Conservation (phyloP, 2,329 filamentous ascomycete genomes). For the Calonectria ilicicola region DNA sequence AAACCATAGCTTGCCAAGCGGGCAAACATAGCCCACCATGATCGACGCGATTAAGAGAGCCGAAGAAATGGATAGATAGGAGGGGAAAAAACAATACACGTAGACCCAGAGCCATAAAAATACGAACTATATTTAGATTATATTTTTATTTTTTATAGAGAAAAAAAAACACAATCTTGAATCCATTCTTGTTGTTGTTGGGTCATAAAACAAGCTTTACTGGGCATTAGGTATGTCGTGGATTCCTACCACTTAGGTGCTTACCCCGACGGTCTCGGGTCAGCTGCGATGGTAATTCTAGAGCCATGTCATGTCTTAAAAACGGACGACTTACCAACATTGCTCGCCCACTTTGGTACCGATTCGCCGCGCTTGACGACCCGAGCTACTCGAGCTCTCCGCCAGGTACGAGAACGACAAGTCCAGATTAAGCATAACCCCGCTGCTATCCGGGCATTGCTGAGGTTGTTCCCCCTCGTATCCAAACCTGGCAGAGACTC, state of each 20-base stretch:
- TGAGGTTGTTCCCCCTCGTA: slow-evolving; percentile 14
- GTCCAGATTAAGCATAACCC: slow-evolving; percentile 23
- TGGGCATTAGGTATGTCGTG: not conserved
- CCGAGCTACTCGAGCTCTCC: not conserved
- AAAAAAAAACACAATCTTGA: not conserved
- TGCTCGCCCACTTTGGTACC: not conserved
- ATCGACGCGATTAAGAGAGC: not conserved
- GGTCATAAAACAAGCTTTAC: not conserved
- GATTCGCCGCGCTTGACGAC: slow-evolving; percentile 8
- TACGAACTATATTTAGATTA: not conserved
- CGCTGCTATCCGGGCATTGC: slow-evolving; percentile 10
- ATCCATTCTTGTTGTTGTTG: not conserved
- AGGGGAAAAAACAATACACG: not conserved
- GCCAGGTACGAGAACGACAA: slow-evolving; percentile 15
- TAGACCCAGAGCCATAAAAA: not conserved
- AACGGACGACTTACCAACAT: too few species aligned
- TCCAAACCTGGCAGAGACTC: slow-evolving; percentile 8
- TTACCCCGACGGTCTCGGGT: not conserved
- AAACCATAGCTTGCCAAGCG: not conserved
- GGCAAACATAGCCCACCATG: not conserved
- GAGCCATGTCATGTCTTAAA: not conserved
- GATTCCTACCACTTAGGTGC: not conserved
- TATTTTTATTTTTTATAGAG: not conserved
- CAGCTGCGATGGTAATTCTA: not conserved
- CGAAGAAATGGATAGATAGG: not conserved